Evolutionary conservation across 2,329 filamentous ascomycete species (phyloP).

Genomic region (Sporothrix variecibatus): DNA sequence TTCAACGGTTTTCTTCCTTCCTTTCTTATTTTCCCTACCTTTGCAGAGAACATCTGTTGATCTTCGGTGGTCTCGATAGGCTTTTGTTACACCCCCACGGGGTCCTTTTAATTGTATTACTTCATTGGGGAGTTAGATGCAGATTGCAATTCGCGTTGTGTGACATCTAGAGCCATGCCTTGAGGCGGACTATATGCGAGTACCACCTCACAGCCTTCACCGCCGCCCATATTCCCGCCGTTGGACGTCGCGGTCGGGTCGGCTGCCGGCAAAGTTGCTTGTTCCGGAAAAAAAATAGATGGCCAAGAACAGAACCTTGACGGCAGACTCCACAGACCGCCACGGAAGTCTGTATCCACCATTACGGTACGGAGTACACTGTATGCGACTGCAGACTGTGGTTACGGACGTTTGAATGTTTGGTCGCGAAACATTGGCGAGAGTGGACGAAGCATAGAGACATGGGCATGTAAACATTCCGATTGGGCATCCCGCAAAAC

Average conservation of each 20-base stretch:
- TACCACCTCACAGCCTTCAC: background rate
- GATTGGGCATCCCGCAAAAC: background rate
- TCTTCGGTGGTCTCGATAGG: too few species aligned
- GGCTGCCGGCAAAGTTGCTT: background rate
- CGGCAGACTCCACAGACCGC: background rate
- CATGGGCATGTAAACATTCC: constrained; percentile 4
- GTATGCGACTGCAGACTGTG: background rate
- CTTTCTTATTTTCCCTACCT: background rate
- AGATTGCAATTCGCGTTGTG: background rate
- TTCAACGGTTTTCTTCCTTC: background rate
- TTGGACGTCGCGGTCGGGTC: background rate
- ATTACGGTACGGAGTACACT: background rate
- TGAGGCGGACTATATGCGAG: background rate
- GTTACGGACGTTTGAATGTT: background rate
- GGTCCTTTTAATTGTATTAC: background rate
- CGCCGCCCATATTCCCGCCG: background rate
- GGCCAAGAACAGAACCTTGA: background rate
- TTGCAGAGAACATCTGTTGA: background rate
- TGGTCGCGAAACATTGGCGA: background rate
- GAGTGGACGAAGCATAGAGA: background rate
- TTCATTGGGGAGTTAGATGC: background rate
- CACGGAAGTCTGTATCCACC: background rate
- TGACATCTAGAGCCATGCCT: background rate
- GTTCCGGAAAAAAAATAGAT: background rate
- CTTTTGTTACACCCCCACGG: background rate